Conservation (phyloP, 805 yeast genomes). For the Tetrapisispora phaffii region DNA sequence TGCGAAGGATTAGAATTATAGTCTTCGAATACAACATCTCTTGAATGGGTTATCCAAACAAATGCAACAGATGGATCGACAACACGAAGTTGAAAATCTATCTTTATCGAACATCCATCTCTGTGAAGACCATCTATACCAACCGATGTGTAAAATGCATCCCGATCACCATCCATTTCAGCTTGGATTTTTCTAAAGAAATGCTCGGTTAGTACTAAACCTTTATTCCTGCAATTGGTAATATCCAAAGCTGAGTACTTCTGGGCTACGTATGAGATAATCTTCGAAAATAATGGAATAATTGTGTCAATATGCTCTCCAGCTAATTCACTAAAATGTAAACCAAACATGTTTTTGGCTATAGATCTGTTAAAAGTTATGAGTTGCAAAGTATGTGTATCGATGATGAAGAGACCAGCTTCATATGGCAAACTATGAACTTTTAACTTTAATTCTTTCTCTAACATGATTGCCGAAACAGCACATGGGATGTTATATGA, state of each 20-base stretch:
- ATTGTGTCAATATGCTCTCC: conserved; percentile 44
- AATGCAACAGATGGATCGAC: conserved; percentile 48
- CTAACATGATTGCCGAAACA: conserved; percentile 48
- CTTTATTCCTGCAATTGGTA: conserved; percentile 35
- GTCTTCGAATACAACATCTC: conserved; percentile 33
- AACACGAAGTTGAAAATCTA: conserved; percentile 77
- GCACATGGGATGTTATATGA: conserved; percentile 61
- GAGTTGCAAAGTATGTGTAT: conserved; percentile 39
- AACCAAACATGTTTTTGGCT: conserved; percentile 70
- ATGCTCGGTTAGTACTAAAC: conserved; percentile 84
- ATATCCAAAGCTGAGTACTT: conserved; percentile 34
- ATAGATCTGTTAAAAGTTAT: conserved; percentile 74
- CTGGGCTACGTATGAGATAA: conserved; percentile 24
- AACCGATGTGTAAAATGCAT: conserved; percentile 48
- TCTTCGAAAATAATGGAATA: conserved; percentile 50
- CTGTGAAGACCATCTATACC: conserved; percentile 63
- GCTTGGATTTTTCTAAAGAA: conserved; percentile 66
- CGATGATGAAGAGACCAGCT: conserved; percentile 73
- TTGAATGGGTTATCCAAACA: conserved; percentile 81
- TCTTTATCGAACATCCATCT: conserved; percentile 53
- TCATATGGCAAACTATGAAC: conserved; percentile 75
- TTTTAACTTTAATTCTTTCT: conserved; percentile 44
- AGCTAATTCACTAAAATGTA: conserved; percentile 35
- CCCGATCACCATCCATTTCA: conserved; percentile 33
- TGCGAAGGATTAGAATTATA: conserved; percentile 33